Base-by-base conservation (phyloP, 2,329 filamentous ascomycete genomes). In the Colletotrichum sp. region DNA sequence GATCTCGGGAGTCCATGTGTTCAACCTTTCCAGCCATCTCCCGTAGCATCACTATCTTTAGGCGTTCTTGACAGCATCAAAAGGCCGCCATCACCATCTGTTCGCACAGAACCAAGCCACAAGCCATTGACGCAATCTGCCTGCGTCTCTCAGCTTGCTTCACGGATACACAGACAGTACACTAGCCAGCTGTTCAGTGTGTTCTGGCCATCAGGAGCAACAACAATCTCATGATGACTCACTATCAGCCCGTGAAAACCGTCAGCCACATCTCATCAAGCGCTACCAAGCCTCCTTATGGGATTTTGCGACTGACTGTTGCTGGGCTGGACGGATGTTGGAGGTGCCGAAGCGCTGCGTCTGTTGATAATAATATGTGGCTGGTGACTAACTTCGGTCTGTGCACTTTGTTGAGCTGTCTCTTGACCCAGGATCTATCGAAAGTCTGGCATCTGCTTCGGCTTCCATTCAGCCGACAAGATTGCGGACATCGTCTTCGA, bases 61-160 rank as follows among this genome's bases (percentile, higher is more conserved):
- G 66, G 34, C 16, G 49, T 21, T 5, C 32, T 55, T 57, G 59
- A 57, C 26, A 52, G 18, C 59, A 28, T n/a, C 18, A 8, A 26
- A 28, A 18, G 12, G n/a, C 26, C 52, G 64, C 59, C 74, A 69
- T 57, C 21, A 9, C n/a, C 32, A 52, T 69, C 70, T 36, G 64
- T 76, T 76, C 74, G 59, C 74, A 28, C 32, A 10, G 34, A 60
- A 32, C 30, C 10, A 30, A 18, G 28, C 18, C 26, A 21, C 26
- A 67, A 73, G 70, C 70, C 74, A 73, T 65, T 76, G 74, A 76
- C 70, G 70, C 63, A 69, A 65, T 60, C 34, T 8, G 18, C 59
- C 34, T 73, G 34, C 26, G 18, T 28, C 16, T 24, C 28, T 26
- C 44, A 55, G 28, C 24, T 30, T 52, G 3, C n/a, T 18, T 60